Percentiles rank a stretch among this genome's conserved stretches.
Evolutionary conservation across 73 alveolate species (phyloP).

Genomic region (Paramecium caudatum): DNA sequence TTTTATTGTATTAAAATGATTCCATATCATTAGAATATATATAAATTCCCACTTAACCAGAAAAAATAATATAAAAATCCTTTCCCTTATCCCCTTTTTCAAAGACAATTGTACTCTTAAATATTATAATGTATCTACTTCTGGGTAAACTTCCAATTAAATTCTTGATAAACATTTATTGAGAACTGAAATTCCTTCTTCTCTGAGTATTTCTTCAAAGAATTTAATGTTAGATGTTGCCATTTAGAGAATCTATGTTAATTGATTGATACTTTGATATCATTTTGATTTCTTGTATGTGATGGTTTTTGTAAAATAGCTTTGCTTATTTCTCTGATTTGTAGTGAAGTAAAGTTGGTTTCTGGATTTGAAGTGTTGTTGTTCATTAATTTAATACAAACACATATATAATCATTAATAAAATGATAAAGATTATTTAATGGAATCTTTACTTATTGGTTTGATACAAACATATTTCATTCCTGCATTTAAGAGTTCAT

Average conservation of each 20-base stretch:
- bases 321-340: conserved; percentile 18
- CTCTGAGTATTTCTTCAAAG: background rate
- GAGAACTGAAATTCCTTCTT: background rate
- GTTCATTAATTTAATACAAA: conserved; percentile 4
- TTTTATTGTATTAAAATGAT: background rate
- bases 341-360: background rate
- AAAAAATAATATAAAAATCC: conserved; percentile 55
- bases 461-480: conserved; percentile 51
- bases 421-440: conserved; percentile 10
- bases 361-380: background rate
- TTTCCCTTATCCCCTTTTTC: conserved; percentile 68
- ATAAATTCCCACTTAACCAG: conserved; percentile 49
- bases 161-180: conserved; percentile 24
- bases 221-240: conserved; percentile 15
- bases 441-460: conserved; percentile 48
- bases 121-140: background rate
- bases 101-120: conserved; percentile 41
- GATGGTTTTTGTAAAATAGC: background rate
- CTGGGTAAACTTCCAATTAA: background rate
- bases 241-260: conserved; percentile 3
- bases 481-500: conserved; percentile 23
- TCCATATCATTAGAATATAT: conserved; percentile 27
- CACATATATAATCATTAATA: conserved; percentile 10
- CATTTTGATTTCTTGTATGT: conserved; percentile 7
- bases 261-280: conserved; percentile 34